These are phyloP conservation scores for Candida buenavistaensis DNA, from an alignment of 1,139 yeast genomes.

Conservation along the genomic window DNA sequence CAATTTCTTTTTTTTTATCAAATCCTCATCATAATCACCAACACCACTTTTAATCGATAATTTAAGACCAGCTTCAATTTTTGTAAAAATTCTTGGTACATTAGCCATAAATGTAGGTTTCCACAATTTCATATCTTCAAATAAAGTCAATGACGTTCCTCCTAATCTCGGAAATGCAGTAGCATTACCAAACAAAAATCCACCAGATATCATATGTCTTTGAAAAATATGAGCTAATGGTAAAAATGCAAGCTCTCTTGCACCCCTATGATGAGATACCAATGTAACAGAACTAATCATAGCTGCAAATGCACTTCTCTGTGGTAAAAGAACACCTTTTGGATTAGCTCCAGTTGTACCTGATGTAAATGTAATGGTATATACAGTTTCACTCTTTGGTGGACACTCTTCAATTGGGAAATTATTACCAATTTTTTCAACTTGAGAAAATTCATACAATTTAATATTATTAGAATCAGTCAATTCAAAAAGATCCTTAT, in stretches of 20 bases:
- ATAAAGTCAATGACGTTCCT: slow-evolving; percentile 43
- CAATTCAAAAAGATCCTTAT: slow-evolving; percentile 17
- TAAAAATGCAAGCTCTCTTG: slow-evolving; percentile 25
- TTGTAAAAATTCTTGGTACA: slow-evolving; percentile 68
- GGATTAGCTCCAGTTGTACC: slow-evolving; percentile 46
- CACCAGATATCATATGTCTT: slow-evolving; percentile 32
- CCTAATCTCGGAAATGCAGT: slow-evolving; percentile 48
- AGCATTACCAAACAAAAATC: slow-evolving; percentile 34
- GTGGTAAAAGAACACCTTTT: slow-evolving; percentile 39
- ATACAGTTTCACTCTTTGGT: slow-evolving; percentile 31
- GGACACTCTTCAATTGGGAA: slow-evolving; percentile 24
- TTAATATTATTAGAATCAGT: slow-evolving; percentile 26
- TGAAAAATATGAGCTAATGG: slow-evolving; percentile 45
- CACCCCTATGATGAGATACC: slow-evolving; percentile 14
- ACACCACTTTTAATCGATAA: slow-evolving; percentile 32
- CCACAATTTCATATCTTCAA: slow-evolving; percentile 56
- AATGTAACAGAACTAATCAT: slow-evolving; percentile 9
- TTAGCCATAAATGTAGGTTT: slow-evolving; percentile 55
- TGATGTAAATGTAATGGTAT: slow-evolving; percentile 42
- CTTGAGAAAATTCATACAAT: slow-evolving; percentile 33
- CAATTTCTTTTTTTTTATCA: slow-evolving; percentile 53
- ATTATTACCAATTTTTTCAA: slow-evolving; percentile 27
- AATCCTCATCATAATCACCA: slow-evolving; percentile 46
- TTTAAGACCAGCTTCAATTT: slow-evolving; percentile 55
- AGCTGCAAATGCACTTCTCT: slow-evolving; percentile 29